Conservation (phyloP, 176 grass and related monocot species). For the Triticum timopheevii region DNA sequence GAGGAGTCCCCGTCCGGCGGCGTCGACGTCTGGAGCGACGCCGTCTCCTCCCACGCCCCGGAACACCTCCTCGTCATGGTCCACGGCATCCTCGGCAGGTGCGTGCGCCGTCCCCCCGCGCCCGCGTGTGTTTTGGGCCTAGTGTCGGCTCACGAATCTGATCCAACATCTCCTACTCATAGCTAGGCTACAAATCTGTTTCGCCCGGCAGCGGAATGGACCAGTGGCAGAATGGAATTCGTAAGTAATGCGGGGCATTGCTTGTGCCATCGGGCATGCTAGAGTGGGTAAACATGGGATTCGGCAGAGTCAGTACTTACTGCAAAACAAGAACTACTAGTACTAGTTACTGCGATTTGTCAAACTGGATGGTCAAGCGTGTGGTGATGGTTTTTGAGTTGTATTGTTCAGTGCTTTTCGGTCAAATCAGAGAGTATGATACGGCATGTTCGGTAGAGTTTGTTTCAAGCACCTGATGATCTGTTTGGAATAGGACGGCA, state of each 20-base stretch:
- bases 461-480: not conserved
- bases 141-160: not conserved
- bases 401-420: not conserved
- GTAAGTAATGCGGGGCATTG: not conserved
- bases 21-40: constrained; percentile 62
- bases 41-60: constrained; percentile 40
- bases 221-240: not conserved
- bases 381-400: not conserved
- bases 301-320: not conserved
- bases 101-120: not conserved
- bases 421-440: not conserved
- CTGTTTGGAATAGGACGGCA: not conserved
- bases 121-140: not conserved
- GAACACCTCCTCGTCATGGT: constrained; percentile 78
- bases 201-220: not conserved
- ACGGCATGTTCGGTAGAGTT: not conserved
- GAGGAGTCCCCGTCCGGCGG: constrained; percentile 41
- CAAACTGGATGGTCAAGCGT: not conserved
- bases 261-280: not conserved
- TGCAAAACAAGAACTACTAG: too few species aligned
- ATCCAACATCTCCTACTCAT: not conserved
- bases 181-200: not conserved
- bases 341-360: not conserved
- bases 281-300: not conserved
- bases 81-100: constrained; percentile 85